Evolutionary conservation across 805 yeast genomes (phyloP).

Genomic region (Debaryomyces hansenii): DNA sequence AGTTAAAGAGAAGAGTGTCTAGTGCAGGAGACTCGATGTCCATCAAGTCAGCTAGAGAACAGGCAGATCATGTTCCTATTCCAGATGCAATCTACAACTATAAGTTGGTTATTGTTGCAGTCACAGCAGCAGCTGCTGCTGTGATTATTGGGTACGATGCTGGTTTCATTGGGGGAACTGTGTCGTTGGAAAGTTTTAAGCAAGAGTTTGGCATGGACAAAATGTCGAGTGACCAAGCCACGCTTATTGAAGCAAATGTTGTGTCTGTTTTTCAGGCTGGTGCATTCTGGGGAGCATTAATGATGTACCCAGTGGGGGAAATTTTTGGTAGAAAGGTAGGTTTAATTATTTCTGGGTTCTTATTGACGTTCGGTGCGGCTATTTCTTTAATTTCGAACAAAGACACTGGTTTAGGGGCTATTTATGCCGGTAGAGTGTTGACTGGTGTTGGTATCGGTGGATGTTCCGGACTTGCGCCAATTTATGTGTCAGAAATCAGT

Average conservation of each 20-base stretch:
- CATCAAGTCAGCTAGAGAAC: slow-evolving; percentile 4
- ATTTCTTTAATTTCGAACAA: slow-evolving; percentile 36
- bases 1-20: slow-evolving; percentile 3
- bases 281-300: slow-evolving; percentile 48
- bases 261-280: slow-evolving; percentile 55
- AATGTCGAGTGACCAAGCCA: slow-evolving; percentile 21
- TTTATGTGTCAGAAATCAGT: slow-evolving; percentile 45
- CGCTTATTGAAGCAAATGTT: slow-evolving; percentile 37
- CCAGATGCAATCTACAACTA: slow-evolving; percentile 48
- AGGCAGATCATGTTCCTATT: not conserved
- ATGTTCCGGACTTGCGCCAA: slow-evolving; percentile 49
- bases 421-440: slow-evolving; percentile 53
- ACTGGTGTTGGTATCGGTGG: slow-evolving; percentile 57
- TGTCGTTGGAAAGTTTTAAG: slow-evolving; percentile 45
- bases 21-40: slow-evolving; percentile 7
- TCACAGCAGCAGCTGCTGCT: slow-evolving; percentile 50
- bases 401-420: slow-evolving; percentile 40
- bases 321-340: slow-evolving; percentile 40
- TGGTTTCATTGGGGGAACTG: slow-evolving; percentile 56
- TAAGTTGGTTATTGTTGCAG: slow-evolving; percentile 41
- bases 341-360: slow-evolving; percentile 37
- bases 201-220: slow-evolving; percentile 43
- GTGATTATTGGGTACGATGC: slow-evolving; percentile 56
- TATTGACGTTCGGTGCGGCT: slow-evolving; percentile 45
- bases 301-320: slow-evolving; percentile 44